Percentiles rank a stretch among this genome's conserved stretches.
These are phyloP conservation scores for Aristolochia contorta DNA, from an alignment of 164 flowering plant genomes.

Conservation along the genomic window DNA sequence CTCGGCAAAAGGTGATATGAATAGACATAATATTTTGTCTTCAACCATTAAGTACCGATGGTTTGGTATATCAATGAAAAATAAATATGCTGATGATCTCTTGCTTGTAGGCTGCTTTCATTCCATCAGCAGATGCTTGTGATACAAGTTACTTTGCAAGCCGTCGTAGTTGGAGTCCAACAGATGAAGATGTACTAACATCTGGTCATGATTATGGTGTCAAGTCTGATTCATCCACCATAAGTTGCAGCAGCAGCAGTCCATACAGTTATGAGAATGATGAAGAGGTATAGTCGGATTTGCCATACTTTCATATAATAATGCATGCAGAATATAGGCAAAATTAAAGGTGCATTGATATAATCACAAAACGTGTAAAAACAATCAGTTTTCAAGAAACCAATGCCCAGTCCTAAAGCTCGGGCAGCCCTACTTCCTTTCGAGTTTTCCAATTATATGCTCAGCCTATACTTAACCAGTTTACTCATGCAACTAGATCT, in stretches of 20 bases:
- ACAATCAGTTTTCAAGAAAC: background rate
- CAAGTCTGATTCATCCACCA: slow-evolving; percentile 50
- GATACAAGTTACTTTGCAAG: slow-evolving; percentile 98
- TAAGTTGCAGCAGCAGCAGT: slow-evolving; percentile 55
- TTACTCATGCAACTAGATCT: background rate
- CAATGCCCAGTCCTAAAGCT: background rate
- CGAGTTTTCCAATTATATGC: background rate
- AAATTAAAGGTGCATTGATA: background rate
- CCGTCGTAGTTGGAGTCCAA: slow-evolving; percentile 82
- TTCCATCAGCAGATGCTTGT: slow-evolving; percentile 69
- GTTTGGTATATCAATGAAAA: background rate
- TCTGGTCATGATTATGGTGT: slow-evolving; percentile 63
- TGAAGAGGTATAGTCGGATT: slow-evolving; percentile 51
- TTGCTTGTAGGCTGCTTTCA: slow-evolving; percentile 71
- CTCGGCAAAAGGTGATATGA: slow-evolving; percentile 74
- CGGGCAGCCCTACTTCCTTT: background rate
- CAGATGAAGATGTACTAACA: slow-evolving; percentile 48
- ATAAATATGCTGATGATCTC: background rate
- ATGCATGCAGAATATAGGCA: no score
- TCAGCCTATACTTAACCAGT: background rate
- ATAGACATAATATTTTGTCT: background rate
- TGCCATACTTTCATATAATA: background rate
- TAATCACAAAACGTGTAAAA: background rate
- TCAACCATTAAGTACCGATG: background rate
- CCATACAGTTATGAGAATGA: slow-evolving; percentile 57